These are phyloP conservation scores for Bertia moriformis DNA, from an alignment of 2,329 filamentous ascomycete genomes.

Conservation along the genomic window DNA sequence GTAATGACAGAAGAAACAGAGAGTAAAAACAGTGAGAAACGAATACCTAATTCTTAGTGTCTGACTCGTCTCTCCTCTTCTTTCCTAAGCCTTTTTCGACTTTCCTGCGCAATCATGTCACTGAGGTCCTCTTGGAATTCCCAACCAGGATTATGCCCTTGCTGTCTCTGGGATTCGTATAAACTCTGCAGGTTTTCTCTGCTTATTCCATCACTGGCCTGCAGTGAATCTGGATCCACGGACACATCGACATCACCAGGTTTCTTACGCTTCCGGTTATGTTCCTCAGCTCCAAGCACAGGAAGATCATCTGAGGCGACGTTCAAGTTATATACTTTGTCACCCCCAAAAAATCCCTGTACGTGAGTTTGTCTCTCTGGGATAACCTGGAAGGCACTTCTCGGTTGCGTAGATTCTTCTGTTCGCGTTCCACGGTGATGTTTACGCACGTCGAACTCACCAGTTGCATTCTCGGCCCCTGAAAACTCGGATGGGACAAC, in stretches of 20 bases:
- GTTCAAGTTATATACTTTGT: constrained; percentile 81
- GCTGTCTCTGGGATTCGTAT: constrained; percentile 60
- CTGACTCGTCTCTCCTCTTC: constrained; percentile 58
- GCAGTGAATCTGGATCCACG: constrained; percentile 71
- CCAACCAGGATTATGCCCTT: constrained; percentile 59
- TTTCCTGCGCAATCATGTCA: constrained; percentile 91
- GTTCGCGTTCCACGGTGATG: constrained; percentile 73
- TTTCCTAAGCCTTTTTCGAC: constrained; percentile 74
- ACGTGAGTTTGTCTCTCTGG: constrained; percentile 75
- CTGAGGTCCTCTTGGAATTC: constrained; percentile 75
- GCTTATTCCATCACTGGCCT: constrained; percentile 59
- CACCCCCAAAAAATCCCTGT: constrained; percentile 90
- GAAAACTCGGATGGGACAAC: constrained; percentile 68
- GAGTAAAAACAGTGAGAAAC: no score
- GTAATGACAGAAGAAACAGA: no score
- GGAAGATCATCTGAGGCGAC: constrained; percentile 33
- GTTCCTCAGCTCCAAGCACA: constrained; percentile 66
- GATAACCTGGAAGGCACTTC: constrained; percentile 76
- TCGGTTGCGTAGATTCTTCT: constrained; percentile 58
- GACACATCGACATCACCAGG: constrained; percentile 88
- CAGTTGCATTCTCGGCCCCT: constrained; percentile 36
- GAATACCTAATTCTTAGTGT: no score
- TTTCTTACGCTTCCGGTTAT: constrained; percentile 71
- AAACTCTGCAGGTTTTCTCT: constrained; percentile 70
- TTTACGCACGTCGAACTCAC: constrained; percentile 86